These are phyloP conservation scores for Fonsecaea nubica DNA, from an alignment of 2,329 filamentous ascomycete genomes.

Conservation along the genomic window DNA sequence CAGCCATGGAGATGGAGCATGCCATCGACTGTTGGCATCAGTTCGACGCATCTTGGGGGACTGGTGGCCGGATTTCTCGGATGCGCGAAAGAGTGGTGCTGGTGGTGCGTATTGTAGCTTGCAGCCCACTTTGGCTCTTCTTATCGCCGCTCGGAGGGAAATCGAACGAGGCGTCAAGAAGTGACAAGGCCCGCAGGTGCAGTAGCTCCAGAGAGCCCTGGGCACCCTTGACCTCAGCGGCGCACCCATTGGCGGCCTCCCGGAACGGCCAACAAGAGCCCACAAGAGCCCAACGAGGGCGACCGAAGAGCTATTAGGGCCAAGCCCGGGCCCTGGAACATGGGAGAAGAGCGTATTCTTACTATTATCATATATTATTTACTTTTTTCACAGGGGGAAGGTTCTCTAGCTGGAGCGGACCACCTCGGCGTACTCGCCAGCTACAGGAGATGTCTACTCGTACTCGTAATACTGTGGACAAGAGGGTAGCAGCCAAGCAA, in stretches of 20 bases:
- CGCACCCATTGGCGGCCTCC: slow-evolving; percentile 11
- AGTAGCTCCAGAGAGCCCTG: slow-evolving; percentile 13
- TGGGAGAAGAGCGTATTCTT: not conserved
- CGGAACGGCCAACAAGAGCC: not conserved
- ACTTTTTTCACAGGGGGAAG: not conserved
- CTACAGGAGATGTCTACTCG: too few species aligned
- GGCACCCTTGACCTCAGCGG: slow-evolving; percentile 5
- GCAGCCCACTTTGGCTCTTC: slow-evolving; percentile 2
- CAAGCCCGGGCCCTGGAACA: not conserved
- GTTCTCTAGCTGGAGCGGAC: not conserved
- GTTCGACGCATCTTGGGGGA: slow-evolving; percentile 13
- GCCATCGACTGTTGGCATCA: slow-evolving; percentile 15
- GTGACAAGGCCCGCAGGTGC: slow-evolving; percentile 24
- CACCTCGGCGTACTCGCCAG: too few species aligned
- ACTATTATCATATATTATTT: not conserved
- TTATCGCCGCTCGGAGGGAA: slow-evolving; percentile 15
- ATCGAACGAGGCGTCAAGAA: slow-evolving; percentile 1
- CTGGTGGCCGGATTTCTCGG: slow-evolving; percentile 35
- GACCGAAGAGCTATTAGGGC: not conserved
- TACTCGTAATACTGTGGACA: too few species aligned
- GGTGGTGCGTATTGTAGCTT: not conserved
- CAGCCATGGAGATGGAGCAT: slow-evolving; percentile 1
- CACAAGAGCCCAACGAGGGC: not conserved
- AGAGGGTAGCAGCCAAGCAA: not conserved
- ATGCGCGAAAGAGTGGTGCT: slow-evolving; percentile 29